phyloP scores from a whole-genome alignment of 805 yeast genomes.

The Alloascoidea africana region DNA sequence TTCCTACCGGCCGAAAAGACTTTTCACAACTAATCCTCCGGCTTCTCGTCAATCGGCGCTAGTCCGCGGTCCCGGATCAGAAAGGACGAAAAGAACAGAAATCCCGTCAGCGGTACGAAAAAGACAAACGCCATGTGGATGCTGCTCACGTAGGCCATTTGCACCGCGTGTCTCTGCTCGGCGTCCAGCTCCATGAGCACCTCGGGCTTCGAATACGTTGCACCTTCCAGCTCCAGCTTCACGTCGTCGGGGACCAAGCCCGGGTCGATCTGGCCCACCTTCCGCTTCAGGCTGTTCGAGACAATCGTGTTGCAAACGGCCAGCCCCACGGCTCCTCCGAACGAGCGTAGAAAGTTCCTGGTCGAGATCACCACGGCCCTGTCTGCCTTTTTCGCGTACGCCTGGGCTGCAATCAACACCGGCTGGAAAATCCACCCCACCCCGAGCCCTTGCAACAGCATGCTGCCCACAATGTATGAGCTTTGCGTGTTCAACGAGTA shows the following conservation, averaged over 20 bases:
- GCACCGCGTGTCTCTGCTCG: neutral
- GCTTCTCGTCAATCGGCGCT: constrained; percentile 1
- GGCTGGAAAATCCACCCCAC: constrained; percentile 40
- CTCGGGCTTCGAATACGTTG: neutral
- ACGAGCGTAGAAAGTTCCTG: constrained; percentile 38
- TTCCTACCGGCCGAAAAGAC: no score
- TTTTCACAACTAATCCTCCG: no score
- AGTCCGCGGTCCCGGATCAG: constrained; percentile 1
- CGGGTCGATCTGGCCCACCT: neutral
- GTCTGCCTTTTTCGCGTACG: constrained; percentile 33
- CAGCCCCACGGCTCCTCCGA: constrained; percentile 49
- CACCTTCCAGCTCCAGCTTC: neutral
- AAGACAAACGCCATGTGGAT: neutral
- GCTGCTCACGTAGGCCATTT: neutral
- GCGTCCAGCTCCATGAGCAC: neutral
- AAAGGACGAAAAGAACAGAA: neutral
- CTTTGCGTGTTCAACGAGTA: constrained; percentile 17
- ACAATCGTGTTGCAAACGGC: constrained; percentile 20
- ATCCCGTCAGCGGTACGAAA: neutral
- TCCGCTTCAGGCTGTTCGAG: neutral
- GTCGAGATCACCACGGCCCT: constrained; percentile 44
- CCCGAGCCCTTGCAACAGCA: constrained; percentile 25
- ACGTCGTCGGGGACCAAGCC: neutral
- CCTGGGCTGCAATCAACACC: constrained; percentile 38
- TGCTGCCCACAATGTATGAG: constrained; percentile 21